Conservation (phyloP, 352 stramenopile genomes). For the Pythium vanterpoolii region DNA sequence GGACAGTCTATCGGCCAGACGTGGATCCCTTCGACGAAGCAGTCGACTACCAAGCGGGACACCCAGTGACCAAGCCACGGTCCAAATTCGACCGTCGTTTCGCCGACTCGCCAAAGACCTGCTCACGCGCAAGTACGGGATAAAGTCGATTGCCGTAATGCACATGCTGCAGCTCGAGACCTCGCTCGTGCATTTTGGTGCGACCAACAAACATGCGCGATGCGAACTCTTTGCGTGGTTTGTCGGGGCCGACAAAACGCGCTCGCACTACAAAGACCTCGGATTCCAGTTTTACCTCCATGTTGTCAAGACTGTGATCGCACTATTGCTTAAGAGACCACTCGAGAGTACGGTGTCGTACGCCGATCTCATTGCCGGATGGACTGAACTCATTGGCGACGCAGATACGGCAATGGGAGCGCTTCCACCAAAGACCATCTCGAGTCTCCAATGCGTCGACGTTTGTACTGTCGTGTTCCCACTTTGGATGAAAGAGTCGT, state of each 20-base stretch:
- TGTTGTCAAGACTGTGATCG: slow-evolving; percentile 43
- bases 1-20: slow-evolving; percentile 13
- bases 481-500: slow-evolving; percentile 33
- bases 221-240: slow-evolving; percentile 73
- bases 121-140: slow-evolving; percentile 64
- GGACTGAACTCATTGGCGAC: slow-evolving; percentile 70
- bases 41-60: background rate
- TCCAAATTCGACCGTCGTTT: slow-evolving; percentile 31
- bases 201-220: slow-evolving; percentile 42
- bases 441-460: slow-evolving; percentile 34
- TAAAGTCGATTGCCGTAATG: slow-evolving; percentile 72
- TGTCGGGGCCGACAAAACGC: slow-evolving; percentile 45
- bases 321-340: slow-evolving; percentile 35
- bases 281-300: slow-evolving; percentile 61
- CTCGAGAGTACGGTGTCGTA: slow-evolving; percentile 31
- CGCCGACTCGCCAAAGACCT: slow-evolving; percentile 60
- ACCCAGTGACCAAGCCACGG: background rate
- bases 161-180: slow-evolving; percentile 65
- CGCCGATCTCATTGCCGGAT: slow-evolving; percentile 40
- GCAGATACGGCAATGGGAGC: slow-evolving; percentile 27
- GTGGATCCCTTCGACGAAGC: slow-evolving; percentile 17
- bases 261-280: slow-evolving; percentile 41
- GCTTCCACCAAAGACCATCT: slow-evolving; percentile 10
- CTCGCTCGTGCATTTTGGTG: slow-evolving; percentile 53
- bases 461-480: slow-evolving; percentile 42